Conservation (phyloP, 2,329 filamentous ascomycete genomes). For the Plectosphaerella cucumerina region DNA sequence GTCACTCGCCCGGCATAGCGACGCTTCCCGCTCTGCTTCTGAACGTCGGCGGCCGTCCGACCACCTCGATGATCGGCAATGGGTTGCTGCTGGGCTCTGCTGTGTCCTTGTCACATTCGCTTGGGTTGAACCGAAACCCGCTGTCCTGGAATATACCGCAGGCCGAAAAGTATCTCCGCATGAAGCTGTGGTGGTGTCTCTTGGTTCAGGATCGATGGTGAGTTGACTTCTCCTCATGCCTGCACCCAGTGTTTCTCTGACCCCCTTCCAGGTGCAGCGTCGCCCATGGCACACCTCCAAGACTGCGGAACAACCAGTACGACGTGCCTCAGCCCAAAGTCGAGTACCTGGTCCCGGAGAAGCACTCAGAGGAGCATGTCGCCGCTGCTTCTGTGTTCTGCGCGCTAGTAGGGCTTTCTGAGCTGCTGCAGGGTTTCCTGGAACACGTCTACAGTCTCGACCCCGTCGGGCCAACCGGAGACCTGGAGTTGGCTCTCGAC, state of each 20-base stretch:
- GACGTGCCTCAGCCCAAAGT: slow-evolving; percentile 41
- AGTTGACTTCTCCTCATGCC: background rate
- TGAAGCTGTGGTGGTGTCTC: slow-evolving; percentile 53
- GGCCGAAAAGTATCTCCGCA: slow-evolving; percentile 44
- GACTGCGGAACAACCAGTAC: slow-evolving; percentile 38
- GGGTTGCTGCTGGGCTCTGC: slow-evolving; percentile 45
- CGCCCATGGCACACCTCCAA: slow-evolving; percentile 48
- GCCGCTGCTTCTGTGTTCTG: slow-evolving; percentile 10
- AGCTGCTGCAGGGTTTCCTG: slow-evolving; percentile 11
- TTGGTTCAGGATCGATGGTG: slow-evolving; percentile 53
- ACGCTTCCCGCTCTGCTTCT: slow-evolving; percentile 54
- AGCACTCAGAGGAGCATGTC: slow-evolving; percentile 2
- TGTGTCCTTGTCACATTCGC: slow-evolving; percentile 46
- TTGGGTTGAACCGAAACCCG: slow-evolving; percentile 51
- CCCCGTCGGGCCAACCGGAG: slow-evolving; percentile 9
- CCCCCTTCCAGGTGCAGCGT: slow-evolving; percentile 38
- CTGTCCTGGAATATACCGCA: slow-evolving; percentile 47
- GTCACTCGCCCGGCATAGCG: slow-evolving; percentile 53
- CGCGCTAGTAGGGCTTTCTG: slow-evolving; percentile 9
- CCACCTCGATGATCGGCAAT: slow-evolving; percentile 56
- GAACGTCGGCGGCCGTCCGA: slow-evolving; percentile 56
- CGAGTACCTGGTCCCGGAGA: slow-evolving; percentile 25
- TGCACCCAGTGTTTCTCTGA: background rate
- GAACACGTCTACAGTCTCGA: slow-evolving; percentile 13
- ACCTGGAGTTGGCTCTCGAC: slow-evolving; percentile 32